These are phyloP conservation scores for Umbilicaria muhlenbergii DNA, from an alignment of 495 filamentous ascomycete species.

Conservation along the genomic window DNA sequence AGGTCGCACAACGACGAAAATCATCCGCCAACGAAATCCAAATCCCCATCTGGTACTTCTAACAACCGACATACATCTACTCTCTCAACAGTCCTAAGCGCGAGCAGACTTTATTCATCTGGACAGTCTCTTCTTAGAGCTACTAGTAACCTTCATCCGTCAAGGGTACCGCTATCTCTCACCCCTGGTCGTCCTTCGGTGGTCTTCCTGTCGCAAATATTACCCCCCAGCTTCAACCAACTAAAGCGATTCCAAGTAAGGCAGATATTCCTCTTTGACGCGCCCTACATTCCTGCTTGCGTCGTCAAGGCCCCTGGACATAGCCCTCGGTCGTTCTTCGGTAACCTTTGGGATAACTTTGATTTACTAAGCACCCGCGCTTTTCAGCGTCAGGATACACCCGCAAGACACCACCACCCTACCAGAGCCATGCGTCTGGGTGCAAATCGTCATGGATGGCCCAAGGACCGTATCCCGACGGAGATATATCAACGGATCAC, in stretches of 20 bases:
- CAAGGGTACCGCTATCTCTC: no score
- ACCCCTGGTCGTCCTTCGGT: background rate
- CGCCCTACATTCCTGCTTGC: slow-evolving; percentile 4
- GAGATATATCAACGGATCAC: slow-evolving; percentile 35
- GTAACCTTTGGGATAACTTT: no score
- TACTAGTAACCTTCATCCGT: no score
- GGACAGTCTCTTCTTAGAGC: no score
- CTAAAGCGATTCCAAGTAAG: background rate
- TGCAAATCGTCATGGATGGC: slow-evolving; percentile 19
- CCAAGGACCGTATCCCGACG: slow-evolving; percentile 23
- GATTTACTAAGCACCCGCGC: no score
- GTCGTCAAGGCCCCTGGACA: background rate
- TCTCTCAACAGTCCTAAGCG: no score
- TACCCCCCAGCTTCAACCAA: slow-evolving; percentile 2
- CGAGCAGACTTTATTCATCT: no score
- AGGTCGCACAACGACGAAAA: no score
- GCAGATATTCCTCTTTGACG: slow-evolving; percentile 1
- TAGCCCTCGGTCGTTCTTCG: background rate
- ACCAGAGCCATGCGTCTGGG: background rate
- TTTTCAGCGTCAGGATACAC: background rate
- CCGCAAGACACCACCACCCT: background rate
- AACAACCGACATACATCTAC: no score
- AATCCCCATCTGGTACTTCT: no score
- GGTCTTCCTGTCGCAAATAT: slow-evolving; percentile 3
- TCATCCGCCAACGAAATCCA: no score